Conservation (phyloP, 768 basidiomycete genomes). For the Trametes maxima region DNA sequence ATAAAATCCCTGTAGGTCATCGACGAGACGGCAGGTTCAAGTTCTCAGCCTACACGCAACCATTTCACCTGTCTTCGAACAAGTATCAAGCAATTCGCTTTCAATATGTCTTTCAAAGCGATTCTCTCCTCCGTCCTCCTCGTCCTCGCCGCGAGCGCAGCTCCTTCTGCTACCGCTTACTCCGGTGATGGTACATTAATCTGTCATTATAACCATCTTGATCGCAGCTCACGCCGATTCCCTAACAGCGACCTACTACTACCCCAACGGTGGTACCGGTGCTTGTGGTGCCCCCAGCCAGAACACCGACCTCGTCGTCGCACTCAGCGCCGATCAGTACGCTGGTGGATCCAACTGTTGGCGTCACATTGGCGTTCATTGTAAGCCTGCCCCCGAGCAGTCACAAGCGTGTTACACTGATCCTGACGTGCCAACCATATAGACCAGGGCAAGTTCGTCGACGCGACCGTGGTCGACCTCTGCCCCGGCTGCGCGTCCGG, state of each 20-base stretch:
- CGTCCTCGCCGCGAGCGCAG: background rate
- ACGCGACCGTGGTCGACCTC: conserved; percentile 57
- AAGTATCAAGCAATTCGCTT: background rate
- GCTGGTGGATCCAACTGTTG: conserved; percentile 6
- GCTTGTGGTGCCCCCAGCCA: conserved; percentile 8
- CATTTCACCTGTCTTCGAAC: too few species aligned
- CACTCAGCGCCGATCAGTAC: conserved; percentile 11
- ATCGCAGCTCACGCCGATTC: background rate
- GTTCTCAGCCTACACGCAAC: too few species aligned
- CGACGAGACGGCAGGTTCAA: too few species aligned
- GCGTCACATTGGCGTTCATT: conserved; percentile 5
- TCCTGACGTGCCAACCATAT: background rate
- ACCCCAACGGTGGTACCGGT: conserved; percentile 3
- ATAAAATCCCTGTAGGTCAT: too few species aligned
- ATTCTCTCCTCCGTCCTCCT: background rate
- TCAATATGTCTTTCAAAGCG: background rate
- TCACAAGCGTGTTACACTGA: too few species aligned
- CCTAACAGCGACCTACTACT: conserved; percentile 7
- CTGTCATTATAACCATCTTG: background rate
- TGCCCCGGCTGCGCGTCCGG: conserved; percentile 53
- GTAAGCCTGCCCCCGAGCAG: background rate
- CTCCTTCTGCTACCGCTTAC: background rate
- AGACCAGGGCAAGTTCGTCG: conserved; percentile 54
- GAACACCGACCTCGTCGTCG: conserved; percentile 9
- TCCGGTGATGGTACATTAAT: conserved; percentile 1